Percentiles rank a stretch among this genome's conserved stretches.
phyloP scores from a whole-genome alignment of 352 stramenopile species.

The Phytophthora vignae region DNA sequence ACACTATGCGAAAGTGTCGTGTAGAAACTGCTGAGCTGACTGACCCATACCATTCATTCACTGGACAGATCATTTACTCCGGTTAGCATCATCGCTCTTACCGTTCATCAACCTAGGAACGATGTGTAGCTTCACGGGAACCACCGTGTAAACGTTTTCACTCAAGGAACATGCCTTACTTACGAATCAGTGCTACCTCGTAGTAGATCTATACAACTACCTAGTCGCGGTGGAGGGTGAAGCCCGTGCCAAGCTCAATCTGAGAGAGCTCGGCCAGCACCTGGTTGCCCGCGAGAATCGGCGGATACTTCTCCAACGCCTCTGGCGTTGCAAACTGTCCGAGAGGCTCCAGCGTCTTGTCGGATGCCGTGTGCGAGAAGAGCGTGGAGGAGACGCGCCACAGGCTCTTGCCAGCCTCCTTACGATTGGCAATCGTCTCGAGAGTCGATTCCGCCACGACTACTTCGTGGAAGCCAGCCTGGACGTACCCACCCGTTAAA shows the following conservation, averaged over 20 bases:
- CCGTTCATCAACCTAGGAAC: neutral
- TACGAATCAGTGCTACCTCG: neutral
- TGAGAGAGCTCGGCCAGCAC: conserved; percentile 88
- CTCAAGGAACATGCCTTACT: neutral
- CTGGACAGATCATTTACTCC: conserved; percentile 22
- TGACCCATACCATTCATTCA: neutral
- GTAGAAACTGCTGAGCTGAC: neutral
- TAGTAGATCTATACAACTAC: neutral
- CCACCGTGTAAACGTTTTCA: neutral
- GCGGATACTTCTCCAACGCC: conserved; percentile 74
- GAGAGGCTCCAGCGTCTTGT: conserved; percentile 86
- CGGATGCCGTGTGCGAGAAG: conserved; percentile 93
- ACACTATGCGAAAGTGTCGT: neutral
- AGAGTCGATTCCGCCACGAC: conserved; percentile 83
- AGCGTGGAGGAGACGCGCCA: conserved; percentile 94
- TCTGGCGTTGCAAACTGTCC: conserved; percentile 82
- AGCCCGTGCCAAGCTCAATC: conserved; percentile 85
- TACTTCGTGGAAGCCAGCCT: conserved; percentile 95
- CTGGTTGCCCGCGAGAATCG: conserved; percentile 87
- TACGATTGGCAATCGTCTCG: conserved; percentile 74
- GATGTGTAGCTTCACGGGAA: no score
- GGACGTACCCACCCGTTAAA: conserved; percentile 91
- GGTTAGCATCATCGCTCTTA: conserved; percentile 4
- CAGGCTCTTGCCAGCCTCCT: conserved; percentile 73
- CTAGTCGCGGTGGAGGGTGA: conserved; percentile 76